A percentile compares a stretch with the other conserved stretches of the same genome.
Conservation (phyloP, 805 yeast species). For the Saturnispora saitoi region DNA sequence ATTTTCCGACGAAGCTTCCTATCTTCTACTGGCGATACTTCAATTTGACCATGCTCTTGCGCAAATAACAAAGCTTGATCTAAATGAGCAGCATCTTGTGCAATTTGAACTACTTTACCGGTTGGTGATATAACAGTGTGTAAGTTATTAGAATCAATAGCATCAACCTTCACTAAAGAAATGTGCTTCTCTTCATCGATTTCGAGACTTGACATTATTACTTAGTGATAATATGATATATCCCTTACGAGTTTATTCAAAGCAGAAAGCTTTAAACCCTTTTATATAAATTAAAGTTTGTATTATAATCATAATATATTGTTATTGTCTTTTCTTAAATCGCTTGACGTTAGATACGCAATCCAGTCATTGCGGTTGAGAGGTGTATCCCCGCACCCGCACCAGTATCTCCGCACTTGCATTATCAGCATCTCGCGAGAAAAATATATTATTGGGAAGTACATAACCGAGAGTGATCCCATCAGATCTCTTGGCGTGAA, state of each 20-base stretch:
- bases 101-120: constrained; percentile 12
- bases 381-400: not conserved
- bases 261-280: not conserved
- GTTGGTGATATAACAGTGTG: constrained; percentile 12
- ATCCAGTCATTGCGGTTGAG: not conserved
- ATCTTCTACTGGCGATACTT: constrained; percentile 4
- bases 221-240: not conserved
- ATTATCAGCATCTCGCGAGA: not conserved
- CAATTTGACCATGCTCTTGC: constrained; percentile 9
- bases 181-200: constrained; percentile 7
- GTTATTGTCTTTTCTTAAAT: not conserved
- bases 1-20: constrained; percentile 23
- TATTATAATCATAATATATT: too few species aligned
- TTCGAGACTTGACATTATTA: not conserved
- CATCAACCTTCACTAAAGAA: not conserved
- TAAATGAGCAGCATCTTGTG: constrained; percentile 11
- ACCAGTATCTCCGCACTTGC: not conserved
- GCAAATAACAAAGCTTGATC: constrained; percentile 12
- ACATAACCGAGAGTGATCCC: not conserved
- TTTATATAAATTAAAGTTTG: not conserved
- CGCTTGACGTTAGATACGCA: not conserved
- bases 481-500: not conserved
- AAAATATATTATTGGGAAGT: not conserved
- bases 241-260: not conserved
- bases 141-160: constrained; percentile 7